Conservation (phyloP, 805 yeast genomes). For the Saccharomycopsis fermentans region DNA sequence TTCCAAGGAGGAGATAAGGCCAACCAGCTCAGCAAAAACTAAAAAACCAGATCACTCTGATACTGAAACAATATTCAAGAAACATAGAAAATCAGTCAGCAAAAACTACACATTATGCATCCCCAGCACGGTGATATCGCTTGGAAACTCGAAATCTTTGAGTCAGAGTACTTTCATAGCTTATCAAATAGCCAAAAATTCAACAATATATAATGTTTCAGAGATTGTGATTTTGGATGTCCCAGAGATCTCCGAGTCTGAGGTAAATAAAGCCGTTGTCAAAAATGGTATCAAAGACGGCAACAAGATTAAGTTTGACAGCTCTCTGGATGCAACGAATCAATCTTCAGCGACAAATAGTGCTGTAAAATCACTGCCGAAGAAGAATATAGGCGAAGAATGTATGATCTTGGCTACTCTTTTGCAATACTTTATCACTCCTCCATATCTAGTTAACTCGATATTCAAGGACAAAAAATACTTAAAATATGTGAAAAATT, state of each 20-base stretch:
- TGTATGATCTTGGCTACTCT: constrained; percentile 48
- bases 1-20: neutral
- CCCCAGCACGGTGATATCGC: constrained; percentile 55
- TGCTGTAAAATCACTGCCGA: neutral
- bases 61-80: constrained; percentile 3
- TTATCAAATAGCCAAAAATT: constrained; percentile 71
- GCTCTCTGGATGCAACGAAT: constrained; percentile 25
- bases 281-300: constrained; percentile 10
- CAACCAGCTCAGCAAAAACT: neutral
- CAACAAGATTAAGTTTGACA: constrained; percentile 16
- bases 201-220: constrained; percentile 56
- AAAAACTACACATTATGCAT: constrained; percentile 52
- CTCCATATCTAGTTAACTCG: constrained; percentile 63
- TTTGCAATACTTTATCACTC: constrained; percentile 75
- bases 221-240: constrained; percentile 67
- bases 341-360: constrained; percentile 16
- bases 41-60: neutral
- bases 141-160: constrained; percentile 47
- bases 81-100: constrained; percentile 16
- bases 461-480: constrained; percentile 45
- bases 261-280: neutral
- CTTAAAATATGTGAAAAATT: constrained; percentile 52
- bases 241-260: constrained; percentile 15
- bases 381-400: constrained; percentile 18
- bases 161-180: constrained; percentile 66